Evolutionary conservation across 2,329 filamentous ascomycete species (phyloP).

Genomic region (Cercospora beticola): DNA sequence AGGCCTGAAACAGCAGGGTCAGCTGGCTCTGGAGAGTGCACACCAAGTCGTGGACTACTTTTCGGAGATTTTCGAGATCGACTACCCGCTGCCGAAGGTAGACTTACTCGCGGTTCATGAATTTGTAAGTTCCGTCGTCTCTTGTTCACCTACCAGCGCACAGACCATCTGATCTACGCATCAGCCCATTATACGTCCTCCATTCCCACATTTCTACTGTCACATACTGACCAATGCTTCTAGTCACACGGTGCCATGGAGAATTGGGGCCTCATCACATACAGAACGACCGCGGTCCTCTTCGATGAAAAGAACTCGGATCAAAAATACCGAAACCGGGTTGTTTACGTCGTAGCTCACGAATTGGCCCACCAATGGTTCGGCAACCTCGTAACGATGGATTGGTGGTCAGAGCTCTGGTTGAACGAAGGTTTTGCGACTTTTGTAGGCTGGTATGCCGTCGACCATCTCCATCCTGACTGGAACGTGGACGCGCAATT

Average conservation of each 20-base stretch:
- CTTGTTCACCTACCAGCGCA: background rate
- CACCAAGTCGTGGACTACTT: slow-evolving; percentile 95
- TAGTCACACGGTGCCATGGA: slow-evolving; percentile 79
- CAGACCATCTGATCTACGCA: slow-evolving; percentile 22
- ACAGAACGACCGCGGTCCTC: slow-evolving; percentile 86
- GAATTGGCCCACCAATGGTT: slow-evolving; percentile 97
- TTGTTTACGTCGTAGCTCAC: slow-evolving; percentile 97
- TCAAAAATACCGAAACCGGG: slow-evolving; percentile 83
- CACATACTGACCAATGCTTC: slow-evolving; percentile 43
- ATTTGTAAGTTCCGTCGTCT: slow-evolving; percentile 62
- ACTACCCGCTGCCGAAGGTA: slow-evolving; percentile 89
- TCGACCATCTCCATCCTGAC: slow-evolving; percentile 89
- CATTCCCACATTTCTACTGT: background rate
- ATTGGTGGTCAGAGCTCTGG: slow-evolving; percentile 79
- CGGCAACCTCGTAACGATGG: slow-evolving; percentile 92
- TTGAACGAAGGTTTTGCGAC: slow-evolving; percentile 93
- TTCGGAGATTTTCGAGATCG: slow-evolving; percentile 89
- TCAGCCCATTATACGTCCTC: slow-evolving; percentile 46
- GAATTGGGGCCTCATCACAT: slow-evolving; percentile 95
- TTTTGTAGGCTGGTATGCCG: slow-evolving; percentile 94
- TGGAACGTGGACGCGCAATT: slow-evolving; percentile 99
- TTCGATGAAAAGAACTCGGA: slow-evolving; percentile 93
- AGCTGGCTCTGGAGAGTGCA: slow-evolving; percentile 84
- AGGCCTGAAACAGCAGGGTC: slow-evolving; percentile 89
- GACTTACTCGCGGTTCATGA: slow-evolving; percentile 90